Conservation (phyloP, 2,329 filamentous ascomycete genomes). For the Chaetoscypha palmicola region DNA sequence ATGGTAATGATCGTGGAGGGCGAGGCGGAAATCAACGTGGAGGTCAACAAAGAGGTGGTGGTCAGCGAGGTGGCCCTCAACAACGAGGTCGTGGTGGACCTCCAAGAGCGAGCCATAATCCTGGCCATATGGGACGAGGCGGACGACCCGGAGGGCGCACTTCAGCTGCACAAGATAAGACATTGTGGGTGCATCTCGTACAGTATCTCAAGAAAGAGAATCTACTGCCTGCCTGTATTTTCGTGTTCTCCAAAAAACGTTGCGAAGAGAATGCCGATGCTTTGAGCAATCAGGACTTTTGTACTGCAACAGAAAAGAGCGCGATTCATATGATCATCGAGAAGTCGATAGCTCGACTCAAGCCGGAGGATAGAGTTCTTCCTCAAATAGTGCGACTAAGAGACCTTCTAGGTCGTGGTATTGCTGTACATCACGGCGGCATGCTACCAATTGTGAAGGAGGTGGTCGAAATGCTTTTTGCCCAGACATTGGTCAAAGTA, state of each 20-base stretch:
- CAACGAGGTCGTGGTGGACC: conserved; percentile 47
- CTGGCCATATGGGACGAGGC: conserved; percentile 83
- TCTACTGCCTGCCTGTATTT: conserved; percentile 88
- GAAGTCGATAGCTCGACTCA: conserved; percentile 84
- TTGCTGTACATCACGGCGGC: conserved; percentile 94
- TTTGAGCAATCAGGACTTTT: conserved; percentile 90
- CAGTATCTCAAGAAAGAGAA: conserved; percentile 83
- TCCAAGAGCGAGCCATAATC: conserved; percentile 44
- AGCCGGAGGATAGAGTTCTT: conserved; percentile 80
- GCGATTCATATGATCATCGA: conserved; percentile 97
- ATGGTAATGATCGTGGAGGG: conserved; percentile 45
- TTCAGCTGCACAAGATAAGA: conserved; percentile 89
- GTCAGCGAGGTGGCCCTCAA: conserved; percentile 39
- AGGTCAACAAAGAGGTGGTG: conserved; percentile 30
- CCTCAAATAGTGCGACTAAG: conserved; percentile 86
- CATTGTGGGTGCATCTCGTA: conserved; percentile 92
- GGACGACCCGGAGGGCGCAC: conserved; percentile 81
- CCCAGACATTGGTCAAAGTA: conserved; percentile 90
- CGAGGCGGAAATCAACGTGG: conserved; percentile 48
- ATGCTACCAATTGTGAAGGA: conserved; percentile 95
- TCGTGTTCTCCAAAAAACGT: conserved; percentile 96
- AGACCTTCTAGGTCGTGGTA: conserved; percentile 78
- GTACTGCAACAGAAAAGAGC: conserved; percentile 88
- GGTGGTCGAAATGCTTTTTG: conserved; percentile 93
- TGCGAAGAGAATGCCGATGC: conserved; percentile 97